These are phyloP conservation scores for Pythium inflatum DNA, from an alignment of 352 stramenopile genomes.

Conservation along the genomic window DNA sequence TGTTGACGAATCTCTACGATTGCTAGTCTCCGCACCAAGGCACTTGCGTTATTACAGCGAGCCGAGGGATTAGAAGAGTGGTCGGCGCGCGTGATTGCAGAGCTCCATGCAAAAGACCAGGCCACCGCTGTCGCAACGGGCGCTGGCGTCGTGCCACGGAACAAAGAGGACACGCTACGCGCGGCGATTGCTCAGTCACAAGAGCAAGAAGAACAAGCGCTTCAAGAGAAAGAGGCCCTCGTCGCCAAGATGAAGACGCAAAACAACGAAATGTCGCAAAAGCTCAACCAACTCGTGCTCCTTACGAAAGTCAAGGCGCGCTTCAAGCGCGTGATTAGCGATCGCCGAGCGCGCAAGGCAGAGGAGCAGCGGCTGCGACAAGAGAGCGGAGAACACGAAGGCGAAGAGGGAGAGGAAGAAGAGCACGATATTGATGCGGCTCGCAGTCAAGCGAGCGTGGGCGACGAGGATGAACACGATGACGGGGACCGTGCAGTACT, in stretches of 20 bases:
- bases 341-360: constrained; percentile 55
- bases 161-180: constrained; percentile 40
- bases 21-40: constrained; percentile 70
- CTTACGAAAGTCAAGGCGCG: constrained; percentile 60
- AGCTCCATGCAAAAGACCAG: constrained; percentile 18
- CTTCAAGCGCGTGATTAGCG: constrained; percentile 53
- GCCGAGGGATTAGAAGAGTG: constrained; percentile 74
- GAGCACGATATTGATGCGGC: constrained; percentile 4
- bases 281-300: constrained; percentile 64
- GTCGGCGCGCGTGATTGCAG: constrained; percentile 47
- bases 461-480: background rate
- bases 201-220: constrained; percentile 36
- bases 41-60: constrained; percentile 72
- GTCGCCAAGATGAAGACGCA: constrained; percentile 65
- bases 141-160: background rate
- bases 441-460: background rate
- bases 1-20: background rate
- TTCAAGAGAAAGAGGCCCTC: constrained; percentile 64
- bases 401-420: background rate
- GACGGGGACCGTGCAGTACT: constrained; percentile 14
- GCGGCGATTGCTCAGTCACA: constrained; percentile 56
- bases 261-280: constrained; percentile 63
- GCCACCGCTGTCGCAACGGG: background rate
- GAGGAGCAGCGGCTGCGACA: constrained; percentile 20
- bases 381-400: constrained; percentile 2